phyloP scores from a whole-genome alignment of 2,329 filamentous ascomycete genomes.

The Diaporthe ampelina region DNA sequence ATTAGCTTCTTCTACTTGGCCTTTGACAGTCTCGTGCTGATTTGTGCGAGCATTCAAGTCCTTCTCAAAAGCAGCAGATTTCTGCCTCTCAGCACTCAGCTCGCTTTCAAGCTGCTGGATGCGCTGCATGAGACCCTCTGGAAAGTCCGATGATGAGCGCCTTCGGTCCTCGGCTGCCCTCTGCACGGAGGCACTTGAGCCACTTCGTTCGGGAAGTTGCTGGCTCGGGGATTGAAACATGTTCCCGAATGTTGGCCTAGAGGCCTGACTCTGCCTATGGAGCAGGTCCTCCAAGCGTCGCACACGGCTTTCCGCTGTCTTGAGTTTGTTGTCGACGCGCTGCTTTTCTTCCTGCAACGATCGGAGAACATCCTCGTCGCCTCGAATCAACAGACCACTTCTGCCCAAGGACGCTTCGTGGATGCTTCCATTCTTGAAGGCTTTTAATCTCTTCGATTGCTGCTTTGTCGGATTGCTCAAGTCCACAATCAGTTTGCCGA shows the following conservation, averaged over 20 bases:
- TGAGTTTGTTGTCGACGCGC: conserved; percentile 80
- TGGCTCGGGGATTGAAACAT: conserved; percentile 66
- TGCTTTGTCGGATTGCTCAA: conserved; percentile 87
- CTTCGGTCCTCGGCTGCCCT: conserved; percentile 59
- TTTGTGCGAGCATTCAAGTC: conserved; percentile 73
- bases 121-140: conserved; percentile 59
- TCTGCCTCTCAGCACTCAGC: conserved; percentile 79
- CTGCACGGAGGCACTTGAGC: conserved; percentile 63
- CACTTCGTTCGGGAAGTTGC: conserved; percentile 63
- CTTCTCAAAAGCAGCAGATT: conserved; percentile 75
- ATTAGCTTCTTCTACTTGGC: conserved; percentile 85
- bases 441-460: conserved; percentile 87
- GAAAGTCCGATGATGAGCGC: conserved; percentile 53
- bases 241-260: conserved; percentile 66
- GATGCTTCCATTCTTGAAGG: conserved; percentile 96
- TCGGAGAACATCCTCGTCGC: conserved; percentile 85
- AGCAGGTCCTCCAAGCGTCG: conserved; percentile 92
- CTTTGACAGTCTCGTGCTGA: conserved; percentile 73
- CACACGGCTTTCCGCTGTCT: conserved; percentile 89
- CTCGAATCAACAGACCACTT: conserved; percentile 86
- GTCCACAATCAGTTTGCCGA: conserved; percentile 83
- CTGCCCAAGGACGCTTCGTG: conserved; percentile 91
- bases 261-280: conserved; percentile 81
- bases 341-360: conserved; percentile 87
- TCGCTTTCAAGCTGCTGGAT: conserved; percentile 82